Conservation (phyloP, 2,329 filamentous ascomycete genomes). For the Hypomyces perniciosus region DNA sequence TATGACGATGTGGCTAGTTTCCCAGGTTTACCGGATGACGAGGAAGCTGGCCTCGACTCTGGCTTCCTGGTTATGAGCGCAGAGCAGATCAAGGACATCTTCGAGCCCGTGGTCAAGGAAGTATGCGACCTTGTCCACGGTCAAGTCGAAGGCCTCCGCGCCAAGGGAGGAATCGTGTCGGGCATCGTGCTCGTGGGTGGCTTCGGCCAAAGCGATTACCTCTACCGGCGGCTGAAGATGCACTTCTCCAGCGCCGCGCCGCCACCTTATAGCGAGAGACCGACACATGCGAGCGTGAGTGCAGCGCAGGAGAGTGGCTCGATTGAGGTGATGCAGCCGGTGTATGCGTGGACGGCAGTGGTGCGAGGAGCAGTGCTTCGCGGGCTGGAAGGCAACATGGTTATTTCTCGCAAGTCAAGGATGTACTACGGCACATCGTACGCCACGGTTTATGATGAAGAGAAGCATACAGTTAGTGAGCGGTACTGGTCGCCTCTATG, state of each 20-base stretch:
- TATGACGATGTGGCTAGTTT: conserved; percentile 38
- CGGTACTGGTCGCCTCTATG: conserved; percentile 74
- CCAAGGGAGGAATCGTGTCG: conserved; percentile 56
- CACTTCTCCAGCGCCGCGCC: conserved; percentile 58
- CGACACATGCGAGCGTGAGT: conserved; percentile 54
- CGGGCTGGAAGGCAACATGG: conserved; percentile 72
- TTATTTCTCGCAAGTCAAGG: conserved; percentile 65
- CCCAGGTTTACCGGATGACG: conserved; percentile 69
- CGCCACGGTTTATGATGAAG: conserved; percentile 72
- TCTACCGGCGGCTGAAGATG: conserved; percentile 63
- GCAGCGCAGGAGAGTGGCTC: conserved; percentile 45
- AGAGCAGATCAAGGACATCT: conserved; percentile 64
- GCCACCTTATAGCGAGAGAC: conserved; percentile 61
- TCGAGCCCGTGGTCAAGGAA: conserved; percentile 67
- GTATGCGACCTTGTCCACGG: conserved; percentile 63
- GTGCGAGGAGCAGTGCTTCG: conserved; percentile 70
- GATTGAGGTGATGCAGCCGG: conserved; percentile 74
- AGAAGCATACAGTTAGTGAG: conserved; percentile 65
- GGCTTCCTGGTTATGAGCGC: conserved; percentile 70
- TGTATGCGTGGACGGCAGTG: conserved; percentile 77
- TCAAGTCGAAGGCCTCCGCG: conserved; percentile 57
- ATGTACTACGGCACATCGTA: conserved; percentile 79
- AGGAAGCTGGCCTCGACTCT: conserved; percentile 66
- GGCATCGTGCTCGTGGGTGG: conserved; percentile 79
- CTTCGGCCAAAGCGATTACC: conserved; percentile 73